Conservation (phyloP, 2,329 filamentous ascomycete genomes). For the Calonectria fujianensis region DNA sequence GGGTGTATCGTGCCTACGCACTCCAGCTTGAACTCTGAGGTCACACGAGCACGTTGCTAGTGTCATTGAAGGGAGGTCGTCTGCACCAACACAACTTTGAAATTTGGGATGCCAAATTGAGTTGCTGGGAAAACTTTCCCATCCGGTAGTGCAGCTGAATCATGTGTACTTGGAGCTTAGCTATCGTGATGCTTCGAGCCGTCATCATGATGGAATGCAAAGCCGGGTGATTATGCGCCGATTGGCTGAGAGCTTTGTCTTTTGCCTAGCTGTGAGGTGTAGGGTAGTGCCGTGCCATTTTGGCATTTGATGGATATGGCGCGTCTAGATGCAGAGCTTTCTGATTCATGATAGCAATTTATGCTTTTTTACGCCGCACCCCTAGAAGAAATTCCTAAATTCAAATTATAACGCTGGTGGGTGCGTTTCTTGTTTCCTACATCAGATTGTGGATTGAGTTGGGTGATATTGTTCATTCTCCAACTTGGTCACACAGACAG, state of each 20-base stretch:
- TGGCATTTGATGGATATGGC: not conserved
- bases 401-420: too few relatives aligned
- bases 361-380: too few relatives aligned
- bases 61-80: not conserved
- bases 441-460: too few relatives aligned
- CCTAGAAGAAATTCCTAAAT: too few relatives aligned
- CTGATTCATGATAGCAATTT: not conserved
- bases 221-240: not conserved
- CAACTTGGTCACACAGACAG: not conserved
- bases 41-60: not conserved
- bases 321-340: not conserved
- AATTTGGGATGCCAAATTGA: not conserved
- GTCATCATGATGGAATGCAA: not conserved
- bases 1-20: not conserved
- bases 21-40: not conserved
- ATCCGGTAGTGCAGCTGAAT: not conserved
- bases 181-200: not conserved
- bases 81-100: not conserved
- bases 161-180: not conserved
- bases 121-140: not conserved
- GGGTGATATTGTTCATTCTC: too few relatives aligned
- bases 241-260: not conserved
- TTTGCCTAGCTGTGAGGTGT: not conserved
- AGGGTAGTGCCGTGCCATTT: not conserved
- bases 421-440: too few relatives aligned